A percentile compares a stretch with the other conserved stretches of the same genome.
Evolutionary conservation across 2,329 filamentous ascomycete genomes (phyloP).

Genomic region (Lachnellula hyalina): DNA sequence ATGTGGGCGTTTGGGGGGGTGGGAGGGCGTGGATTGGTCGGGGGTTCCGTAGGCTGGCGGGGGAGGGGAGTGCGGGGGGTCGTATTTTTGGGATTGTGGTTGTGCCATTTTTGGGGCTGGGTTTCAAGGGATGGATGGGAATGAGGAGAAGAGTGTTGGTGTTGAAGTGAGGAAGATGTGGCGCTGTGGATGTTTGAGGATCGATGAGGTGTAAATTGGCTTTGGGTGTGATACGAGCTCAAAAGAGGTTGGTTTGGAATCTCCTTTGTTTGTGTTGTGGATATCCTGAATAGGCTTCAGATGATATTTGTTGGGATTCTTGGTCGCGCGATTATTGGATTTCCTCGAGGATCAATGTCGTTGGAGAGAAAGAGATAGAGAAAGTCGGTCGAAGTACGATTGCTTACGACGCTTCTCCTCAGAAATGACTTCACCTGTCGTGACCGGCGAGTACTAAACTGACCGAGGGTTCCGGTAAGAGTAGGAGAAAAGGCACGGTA

Average conservation of each 20-base stretch:
- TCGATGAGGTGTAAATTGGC: too few species aligned
- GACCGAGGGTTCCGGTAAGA: background rate
- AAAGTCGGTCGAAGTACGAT: background rate
- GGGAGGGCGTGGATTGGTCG: background rate
- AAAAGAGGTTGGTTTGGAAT: too few species aligned
- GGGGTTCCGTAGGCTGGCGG: conserved; percentile 23
- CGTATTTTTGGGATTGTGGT: conserved; percentile 17
- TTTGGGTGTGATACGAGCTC: too few species aligned
- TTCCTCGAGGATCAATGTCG: background rate
- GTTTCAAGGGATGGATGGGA: background rate
- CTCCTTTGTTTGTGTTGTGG: too few species aligned
- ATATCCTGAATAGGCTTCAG: too few species aligned
- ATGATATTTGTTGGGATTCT: too few species aligned
- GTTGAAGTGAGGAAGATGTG: background rate
- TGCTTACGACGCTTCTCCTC: background rate
- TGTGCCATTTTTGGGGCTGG: background rate
- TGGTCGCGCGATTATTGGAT: too few species aligned
- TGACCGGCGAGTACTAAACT: background rate
- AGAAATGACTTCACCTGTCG: background rate
- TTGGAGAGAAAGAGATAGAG: background rate
- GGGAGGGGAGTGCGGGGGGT: conserved; percentile 16
- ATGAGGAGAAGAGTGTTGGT: background rate
- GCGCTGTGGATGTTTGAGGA: background rate
- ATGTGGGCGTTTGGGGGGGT: conserved; percentile 19
- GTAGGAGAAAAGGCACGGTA: background rate